These are phyloP conservation scores for Leccinum ochraceum DNA, from an alignment of 768 basidiomycete genomes.

Conservation along the genomic window DNA sequence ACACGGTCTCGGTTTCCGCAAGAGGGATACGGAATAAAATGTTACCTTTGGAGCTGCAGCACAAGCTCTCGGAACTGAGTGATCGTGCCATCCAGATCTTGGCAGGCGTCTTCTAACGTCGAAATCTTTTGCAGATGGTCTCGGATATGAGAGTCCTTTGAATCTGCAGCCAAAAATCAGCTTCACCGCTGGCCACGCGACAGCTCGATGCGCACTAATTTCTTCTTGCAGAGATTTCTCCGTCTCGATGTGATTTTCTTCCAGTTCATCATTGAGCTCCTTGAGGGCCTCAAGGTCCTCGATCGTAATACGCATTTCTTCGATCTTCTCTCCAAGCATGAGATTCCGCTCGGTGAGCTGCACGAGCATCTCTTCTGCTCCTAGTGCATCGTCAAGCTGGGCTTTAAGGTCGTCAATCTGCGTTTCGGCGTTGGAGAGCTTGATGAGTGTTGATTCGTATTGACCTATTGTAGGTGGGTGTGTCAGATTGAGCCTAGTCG, in stretches of 20 bases:
- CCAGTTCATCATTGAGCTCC: conserved; percentile 95
- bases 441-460: conserved; percentile 77
- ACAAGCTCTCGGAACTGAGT: conserved; percentile 93
- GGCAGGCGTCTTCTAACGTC: conserved; percentile 72
- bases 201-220: conserved; percentile 56
- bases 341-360: conserved; percentile 94
- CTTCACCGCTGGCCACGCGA: background rate
- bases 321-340: conserved; percentile 94
- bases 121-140: conserved; percentile 68
- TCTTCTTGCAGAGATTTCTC: conserved; percentile 91
- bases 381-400: conserved; percentile 93
- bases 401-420: conserved; percentile 93
- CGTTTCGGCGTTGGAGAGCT: conserved; percentile 83
- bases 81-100: conserved; percentile 88
- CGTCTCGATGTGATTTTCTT: conserved; percentile 93
- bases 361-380: conserved; percentile 95
- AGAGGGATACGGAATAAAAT: background rate
- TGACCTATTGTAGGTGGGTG: conserved; percentile 48
- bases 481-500: conserved; percentile 5
- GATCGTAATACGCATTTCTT: conserved; percentile 94
- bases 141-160: conserved; percentile 68
- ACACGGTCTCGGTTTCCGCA: conserved; percentile 10
- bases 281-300: conserved; percentile 96
- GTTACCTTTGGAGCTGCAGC: conserved; percentile 73
- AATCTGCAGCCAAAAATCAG: conserved; percentile 44